Base-by-base conservation (phyloP, 2,329 filamentous ascomycete species). In the Sporothrix luriei region DNA sequence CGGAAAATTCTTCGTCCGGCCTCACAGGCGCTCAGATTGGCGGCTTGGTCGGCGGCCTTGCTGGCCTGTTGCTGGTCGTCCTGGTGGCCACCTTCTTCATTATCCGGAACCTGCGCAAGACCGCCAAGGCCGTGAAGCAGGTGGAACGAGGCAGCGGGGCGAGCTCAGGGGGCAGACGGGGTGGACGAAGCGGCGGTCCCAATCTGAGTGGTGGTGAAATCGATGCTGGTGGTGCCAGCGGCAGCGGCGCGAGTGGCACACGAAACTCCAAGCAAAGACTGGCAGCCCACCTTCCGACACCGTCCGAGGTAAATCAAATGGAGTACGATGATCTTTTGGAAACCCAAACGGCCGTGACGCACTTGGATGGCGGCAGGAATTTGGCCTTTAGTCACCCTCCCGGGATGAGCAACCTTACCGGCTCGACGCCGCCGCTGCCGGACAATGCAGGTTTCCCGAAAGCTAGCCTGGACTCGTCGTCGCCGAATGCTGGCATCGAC, bases 1-100 rank as follows among this genome's bases (percentile, higher is more conserved):
- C 61, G 10, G 26, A 24, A 19, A 16, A 29, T 24, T 72, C 72
- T 21, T 73, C 74, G 24, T 73, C 72, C 10, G 74, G 77, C 55
- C 76, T 85, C 26, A 79, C 80, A 29, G 74, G 74, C 0, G 79
- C 76, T 0, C 78, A 82, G 33, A 77, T 88, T 2, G 85, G 82
- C 2, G 86, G 86, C 2, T 85, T 88, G 26, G 80, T 88, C 46
- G 83, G 81, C 2, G 85, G 84, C 1, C 82, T 82, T 14, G 77
- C 84, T 2, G 80, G 79, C 0, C 75, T 88, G 13, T 77, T 88
- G 2, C 69, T 85, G 1, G 77, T 83, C 33, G 79, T 87, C 13
- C 51, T 87, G 6, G 77, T 80, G 2, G 80, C 80, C 0, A 79
- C 84, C 2, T 83, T 79, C 71, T 76, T 86, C 64, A 81, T 88